Base-by-base conservation (phyloP, 805 yeast genomes). In the Lachancea sp. region DNA sequence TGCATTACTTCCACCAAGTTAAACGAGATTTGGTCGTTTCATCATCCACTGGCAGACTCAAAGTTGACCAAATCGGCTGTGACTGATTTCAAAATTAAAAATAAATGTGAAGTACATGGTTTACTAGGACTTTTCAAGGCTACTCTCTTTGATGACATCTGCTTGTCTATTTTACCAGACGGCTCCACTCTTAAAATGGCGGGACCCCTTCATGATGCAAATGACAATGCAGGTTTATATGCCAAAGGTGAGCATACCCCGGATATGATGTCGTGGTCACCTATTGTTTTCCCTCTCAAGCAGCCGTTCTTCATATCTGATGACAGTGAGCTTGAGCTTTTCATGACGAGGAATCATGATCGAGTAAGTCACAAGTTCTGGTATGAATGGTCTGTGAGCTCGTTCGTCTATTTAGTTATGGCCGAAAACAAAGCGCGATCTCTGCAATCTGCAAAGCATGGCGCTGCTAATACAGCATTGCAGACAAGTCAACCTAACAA, bases 41-140 rank as follows among this genome's bases (percentile, higher is more conserved):
- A 59, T 0, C 88, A 84, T 58, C 84, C 85, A 1, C 19, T 17
- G 45, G 17, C 31, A 13, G 18, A 18, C 33, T 13, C 40, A 13
- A 29, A 46, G n/a, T 51, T 60, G 38, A 48, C 50, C 7, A 53
- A 47, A 38, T 54, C 46, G 25, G 48, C 59, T 1, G 64, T 65
- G 12, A 67, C 68, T 3, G 65, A 67, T 2, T 73, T 82, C 48
- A 66, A 67, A 40, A 68, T 76, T 5, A 68, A 70, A 13, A 63
- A 73, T 27, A 70, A 74, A 43, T 76, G 83, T 1, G 73, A 73
- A 16, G 60, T 86, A 2, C 90, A 87, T 59, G 96, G 91, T 0
- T 60, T 89, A 30, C 68, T 79, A 3, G 96, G 96, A 0, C 81
- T 70, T 56, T 90, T 90, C 56, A 72, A 72, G n/a, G 81, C 93